Conservation (phyloP, 163 green algal species). For the Scenedesmus sp. region DNA sequence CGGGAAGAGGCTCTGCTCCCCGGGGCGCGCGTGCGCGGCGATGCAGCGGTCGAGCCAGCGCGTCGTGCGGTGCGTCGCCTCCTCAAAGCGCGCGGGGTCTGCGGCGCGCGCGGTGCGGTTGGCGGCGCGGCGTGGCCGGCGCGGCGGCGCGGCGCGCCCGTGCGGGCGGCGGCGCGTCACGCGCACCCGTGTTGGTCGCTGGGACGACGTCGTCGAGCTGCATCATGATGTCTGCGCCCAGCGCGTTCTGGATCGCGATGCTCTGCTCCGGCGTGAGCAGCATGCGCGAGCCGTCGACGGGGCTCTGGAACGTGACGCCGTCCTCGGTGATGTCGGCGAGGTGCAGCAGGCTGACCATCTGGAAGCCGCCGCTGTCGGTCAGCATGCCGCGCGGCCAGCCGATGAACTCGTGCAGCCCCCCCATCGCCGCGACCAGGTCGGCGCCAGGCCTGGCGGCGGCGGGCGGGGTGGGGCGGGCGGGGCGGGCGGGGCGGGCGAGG, state of each 20-base stretch:
- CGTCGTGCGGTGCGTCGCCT: conserved; percentile 94
- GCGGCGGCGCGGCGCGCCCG: not conserved
- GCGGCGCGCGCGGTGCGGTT: not conserved
- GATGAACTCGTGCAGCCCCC: conserved; percentile 94
- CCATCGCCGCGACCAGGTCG: conserved; percentile 82
- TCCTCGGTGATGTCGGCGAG: conserved; percentile 66
- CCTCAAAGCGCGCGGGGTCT: conserved; percentile 79
- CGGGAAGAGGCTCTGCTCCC: conserved; percentile 93
- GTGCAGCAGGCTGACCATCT: conserved; percentile 74
- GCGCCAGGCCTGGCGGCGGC: conserved; percentile 63
- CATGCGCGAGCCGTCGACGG: conserved; percentile 86
- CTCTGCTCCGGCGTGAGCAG: conserved; percentile 95
- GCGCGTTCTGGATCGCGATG: conserved; percentile 86
- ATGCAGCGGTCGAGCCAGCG: conserved; percentile 98
- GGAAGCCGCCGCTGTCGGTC: conserved; percentile 93
- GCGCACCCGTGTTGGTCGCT: conserved; percentile 55
- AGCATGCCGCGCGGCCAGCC: conserved; percentile 93
- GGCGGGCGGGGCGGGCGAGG: no score
- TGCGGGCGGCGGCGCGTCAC: not conserved
- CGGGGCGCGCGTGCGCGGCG: conserved; percentile 78
- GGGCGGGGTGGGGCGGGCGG: no score
- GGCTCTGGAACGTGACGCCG: conserved; percentile 93
- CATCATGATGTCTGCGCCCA: conserved; percentile 98
- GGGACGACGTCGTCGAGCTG: conserved; percentile 96
- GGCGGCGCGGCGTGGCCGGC: not conserved